phyloP scores from a whole-genome alignment of 345 rosid genomes.

The Sisymbrium irio region DNA sequence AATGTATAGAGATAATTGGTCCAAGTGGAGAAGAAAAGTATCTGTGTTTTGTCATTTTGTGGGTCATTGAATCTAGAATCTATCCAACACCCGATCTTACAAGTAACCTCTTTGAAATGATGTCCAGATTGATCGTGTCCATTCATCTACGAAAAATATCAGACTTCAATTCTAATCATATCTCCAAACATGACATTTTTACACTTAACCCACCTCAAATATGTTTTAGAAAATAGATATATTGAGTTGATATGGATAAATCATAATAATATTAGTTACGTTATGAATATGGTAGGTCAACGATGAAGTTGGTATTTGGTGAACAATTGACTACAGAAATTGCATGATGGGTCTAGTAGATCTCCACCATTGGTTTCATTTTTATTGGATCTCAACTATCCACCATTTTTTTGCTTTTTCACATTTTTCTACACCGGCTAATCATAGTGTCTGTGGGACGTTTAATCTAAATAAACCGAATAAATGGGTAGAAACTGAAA shows the following conservation, averaged over 20 bases:
- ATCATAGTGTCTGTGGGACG: not conserved
- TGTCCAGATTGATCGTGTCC: constrained; percentile 33
- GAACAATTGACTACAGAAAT: not conserved
- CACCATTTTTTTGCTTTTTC: constrained; percentile 14
- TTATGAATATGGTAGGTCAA: constrained; percentile 21
- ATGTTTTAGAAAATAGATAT: not conserved
- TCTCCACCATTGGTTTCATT: constrained; percentile 21
- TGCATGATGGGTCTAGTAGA: constrained; percentile 5
- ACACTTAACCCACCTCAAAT: not conserved
- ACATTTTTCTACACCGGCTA: not conserved
- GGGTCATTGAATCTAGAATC: constrained; percentile 37
- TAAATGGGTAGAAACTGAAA: not conserved
- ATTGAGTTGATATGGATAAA: not conserved
- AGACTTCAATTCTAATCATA: not conserved
- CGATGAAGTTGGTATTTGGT: constrained; percentile 15
- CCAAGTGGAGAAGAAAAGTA: constrained; percentile 42
- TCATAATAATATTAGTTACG: not conserved
- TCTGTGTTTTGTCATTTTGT: constrained; percentile 29
- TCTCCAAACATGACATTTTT: not conserved
- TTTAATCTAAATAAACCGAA: not conserved
- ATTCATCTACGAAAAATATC: constrained; percentile 14
- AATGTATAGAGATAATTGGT: constrained; percentile 1
- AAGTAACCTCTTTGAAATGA: constrained; percentile 36
- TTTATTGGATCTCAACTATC: not conserved
- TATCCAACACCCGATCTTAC: constrained; percentile 31